These are phyloP conservation scores for Tylopilus felleus DNA, from an alignment of 768 basidiomycete species.

Conservation along the genomic window DNA sequence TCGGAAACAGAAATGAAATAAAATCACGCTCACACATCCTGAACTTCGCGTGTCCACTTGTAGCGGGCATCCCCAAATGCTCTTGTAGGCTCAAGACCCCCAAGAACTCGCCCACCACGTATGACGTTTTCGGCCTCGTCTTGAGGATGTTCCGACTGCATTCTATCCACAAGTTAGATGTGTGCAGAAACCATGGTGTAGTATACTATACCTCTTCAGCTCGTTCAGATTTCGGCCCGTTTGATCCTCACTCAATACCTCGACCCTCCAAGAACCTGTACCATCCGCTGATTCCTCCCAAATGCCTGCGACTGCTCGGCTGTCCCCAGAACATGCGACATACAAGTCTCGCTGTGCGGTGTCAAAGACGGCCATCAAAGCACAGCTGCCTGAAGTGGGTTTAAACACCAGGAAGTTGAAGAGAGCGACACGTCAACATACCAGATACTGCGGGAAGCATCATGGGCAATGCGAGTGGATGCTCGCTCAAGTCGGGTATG, in stretches of 20 bases:
- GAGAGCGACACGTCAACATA: conserved; percentile 16
- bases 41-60: conserved; percentile 76
- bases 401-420: conserved; percentile 10
- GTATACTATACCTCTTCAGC: conserved; percentile 60
- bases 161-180: conserved; percentile 37
- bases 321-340: conserved; percentile 90
- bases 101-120: conserved; percentile 76
- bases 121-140: conserved; percentile 74
- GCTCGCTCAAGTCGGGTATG: conserved; percentile 64
- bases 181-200: not conserved
- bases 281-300: conserved; percentile 71
- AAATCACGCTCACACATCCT: conserved; percentile 56
- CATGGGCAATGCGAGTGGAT: conserved; percentile 66
- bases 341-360: conserved; percentile 79
- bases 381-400: conserved; percentile 70
- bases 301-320: conserved; percentile 91
- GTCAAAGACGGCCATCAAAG: conserved; percentile 84
- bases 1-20: not conserved
- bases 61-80: conserved; percentile 90
- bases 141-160: conserved; percentile 79
- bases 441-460: conserved; percentile 84
- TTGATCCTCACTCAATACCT: conserved; percentile 95
- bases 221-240: conserved; percentile 90
- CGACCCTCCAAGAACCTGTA: conserved; percentile 80
- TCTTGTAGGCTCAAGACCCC: conserved; percentile 81